These are phyloP conservation scores for Tolypocladium tundrense DNA, from an alignment of 2,329 filamentous ascomycete genomes.

Conservation along the genomic window DNA sequence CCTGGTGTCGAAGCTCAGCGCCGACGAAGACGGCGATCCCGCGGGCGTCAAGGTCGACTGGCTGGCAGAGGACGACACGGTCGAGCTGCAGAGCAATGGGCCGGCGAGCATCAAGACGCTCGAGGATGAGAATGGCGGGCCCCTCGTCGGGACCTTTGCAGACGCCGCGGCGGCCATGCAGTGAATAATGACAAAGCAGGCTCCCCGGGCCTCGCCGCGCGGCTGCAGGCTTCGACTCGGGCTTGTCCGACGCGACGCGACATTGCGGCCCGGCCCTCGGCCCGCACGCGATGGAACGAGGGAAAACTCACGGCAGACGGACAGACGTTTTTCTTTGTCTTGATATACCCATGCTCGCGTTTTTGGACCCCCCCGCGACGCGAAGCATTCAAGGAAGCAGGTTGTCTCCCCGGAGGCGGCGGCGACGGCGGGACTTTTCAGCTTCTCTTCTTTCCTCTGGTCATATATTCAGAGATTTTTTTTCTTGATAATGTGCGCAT, in stretches of 20 bases:
- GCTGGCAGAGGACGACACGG: constrained; percentile 40
- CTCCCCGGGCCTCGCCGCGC: not conserved
- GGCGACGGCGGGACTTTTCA: not conserved
- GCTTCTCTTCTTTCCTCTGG: not conserved
- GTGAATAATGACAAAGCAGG: constrained; percentile 7
- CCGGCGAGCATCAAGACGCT: constrained; percentile 21
- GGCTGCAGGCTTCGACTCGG: not conserved
- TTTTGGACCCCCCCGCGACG: not conserved
- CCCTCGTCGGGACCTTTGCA: constrained; percentile 50
- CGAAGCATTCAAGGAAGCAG: not conserved
- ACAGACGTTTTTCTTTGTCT: not conserved
- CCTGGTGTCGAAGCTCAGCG: constrained; percentile 48
- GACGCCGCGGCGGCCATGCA: constrained; percentile 46
- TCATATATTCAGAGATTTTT: constrained; percentile 1
- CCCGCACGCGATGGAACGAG: not conserved
- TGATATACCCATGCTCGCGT: not conserved
- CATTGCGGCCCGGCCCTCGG: not conserved
- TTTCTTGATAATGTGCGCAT: constrained; percentile 2
- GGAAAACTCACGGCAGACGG: not conserved
- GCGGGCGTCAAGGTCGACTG: constrained; percentile 43
- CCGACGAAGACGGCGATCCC: constrained; percentile 27
- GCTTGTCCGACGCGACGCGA: not conserved
- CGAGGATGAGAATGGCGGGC: constrained; percentile 23
- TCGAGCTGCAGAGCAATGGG: constrained; percentile 31
- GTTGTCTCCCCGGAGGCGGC: not conserved